Base-by-base conservation (phyloP, 495 filamentous ascomycete genomes). In the Antarctomyces pellizariae region DNA sequence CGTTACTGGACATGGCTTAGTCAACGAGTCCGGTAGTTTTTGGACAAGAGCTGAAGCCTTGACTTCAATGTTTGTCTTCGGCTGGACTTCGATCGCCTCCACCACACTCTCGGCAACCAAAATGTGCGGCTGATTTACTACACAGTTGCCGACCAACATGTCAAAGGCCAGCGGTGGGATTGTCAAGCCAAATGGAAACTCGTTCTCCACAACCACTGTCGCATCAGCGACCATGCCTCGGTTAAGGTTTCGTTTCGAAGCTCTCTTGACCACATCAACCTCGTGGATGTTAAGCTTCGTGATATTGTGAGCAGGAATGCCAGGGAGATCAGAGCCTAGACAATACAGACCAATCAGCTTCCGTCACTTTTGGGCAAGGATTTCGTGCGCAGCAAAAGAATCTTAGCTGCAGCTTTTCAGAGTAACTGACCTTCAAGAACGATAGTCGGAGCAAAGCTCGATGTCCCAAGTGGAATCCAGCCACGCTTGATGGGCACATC, bases 101-200 rank as follows among this genome's bases (percentile, higher is more conserved):
- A 76, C 86, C 13, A 53, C 56, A n/a, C 77, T 79, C 36, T 67
- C 60, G 3, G 80, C 83, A 30, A 68, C 46, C 12, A 46, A 39
- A 27, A 93, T 69, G 31, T 64, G 56, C 4, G 60, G 58, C 22
- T 73, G 62, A 4, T 56, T 44, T 6, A 59, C 45, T 1, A 31
- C 32, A 44, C 86, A 97, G 25, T 72, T 75, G 12, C 75, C 70
- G 9, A 95, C 69, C 24, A 90, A 52, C 12, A 93, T 63, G 28
- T 75, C 62, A 42, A 97, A 95, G 4, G 64, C 70, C 21, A 97
- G 64, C 25, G 67, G 54, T 16, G 86, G 84, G 18, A 91, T 54
- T 9, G 57, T 56, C 26, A 93, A 48, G 18, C 65, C 54, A 9
- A 95, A 37, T 1, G 78, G 79, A 33, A 74, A 90, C 10, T 68